phyloP scores from a whole-genome alignment of 116 monocot genomes.

The Dioscorea cayenensis region DNA sequence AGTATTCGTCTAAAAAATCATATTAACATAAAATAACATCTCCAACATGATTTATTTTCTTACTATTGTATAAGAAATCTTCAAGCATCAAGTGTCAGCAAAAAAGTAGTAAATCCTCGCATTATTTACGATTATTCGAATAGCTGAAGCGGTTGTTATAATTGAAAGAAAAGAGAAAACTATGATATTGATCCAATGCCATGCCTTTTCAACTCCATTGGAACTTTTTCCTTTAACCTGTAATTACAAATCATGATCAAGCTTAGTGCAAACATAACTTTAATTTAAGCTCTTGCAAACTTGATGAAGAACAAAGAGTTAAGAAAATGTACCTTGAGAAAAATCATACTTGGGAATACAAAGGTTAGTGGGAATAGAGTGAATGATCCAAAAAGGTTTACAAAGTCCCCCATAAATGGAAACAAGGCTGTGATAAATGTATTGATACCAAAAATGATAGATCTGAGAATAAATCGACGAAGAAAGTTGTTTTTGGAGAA shows the following conservation, averaged over 20 bases:
- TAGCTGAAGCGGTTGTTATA: constrained; percentile 36
- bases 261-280: background rate
- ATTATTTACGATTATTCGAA: constrained; percentile 38
- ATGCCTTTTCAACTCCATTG: constrained; percentile 18
- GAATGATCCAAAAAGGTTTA: constrained; percentile 59
- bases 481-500: constrained; percentile 30
- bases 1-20: too few relatives aligned
- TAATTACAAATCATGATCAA: background rate
- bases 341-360: constrained; percentile 56
- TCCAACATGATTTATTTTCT: too few relatives aligned
- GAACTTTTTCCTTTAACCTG: constrained; percentile 36
- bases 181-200: constrained; percentile 47
- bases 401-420: constrained; percentile 68
- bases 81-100: constrained; percentile 29
- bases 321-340: constrained; percentile 36
- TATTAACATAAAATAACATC: too few relatives aligned
- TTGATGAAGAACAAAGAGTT: background rate
- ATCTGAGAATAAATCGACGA: constrained; percentile 25
- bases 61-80: too few relatives aligned
- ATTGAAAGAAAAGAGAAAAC: constrained; percentile 31
- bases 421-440: constrained; percentile 41
- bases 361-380: constrained; percentile 45
- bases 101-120: constrained; percentile 42
- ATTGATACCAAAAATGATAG: constrained; percentile 22
- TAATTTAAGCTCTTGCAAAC: background rate